phyloP scores from a whole-genome alignment of 116 monocot genomes.

The Iris pallida region DNA sequence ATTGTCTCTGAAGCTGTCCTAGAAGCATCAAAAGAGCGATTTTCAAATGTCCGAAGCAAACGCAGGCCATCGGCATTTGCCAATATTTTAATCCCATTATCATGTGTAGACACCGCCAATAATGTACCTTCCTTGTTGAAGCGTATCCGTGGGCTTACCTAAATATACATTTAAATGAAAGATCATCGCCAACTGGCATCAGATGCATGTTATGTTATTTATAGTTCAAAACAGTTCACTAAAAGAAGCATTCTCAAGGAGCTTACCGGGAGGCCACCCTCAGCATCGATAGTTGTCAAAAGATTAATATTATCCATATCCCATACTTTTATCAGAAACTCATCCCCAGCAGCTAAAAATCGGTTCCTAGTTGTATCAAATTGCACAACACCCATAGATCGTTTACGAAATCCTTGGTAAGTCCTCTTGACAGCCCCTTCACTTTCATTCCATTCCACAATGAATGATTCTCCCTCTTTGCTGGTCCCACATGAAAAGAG shows the following conservation, averaged over 20 bases:
- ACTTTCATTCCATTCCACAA: constrained; percentile 78
- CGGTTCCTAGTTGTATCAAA: constrained; percentile 82
- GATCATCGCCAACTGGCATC: neutral
- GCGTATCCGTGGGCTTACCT: constrained; percentile 74
- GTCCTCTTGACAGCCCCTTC: constrained; percentile 68
- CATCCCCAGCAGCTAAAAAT: constrained; percentile 88
- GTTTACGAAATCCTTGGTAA: constrained; percentile 68
- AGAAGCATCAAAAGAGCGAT: constrained; percentile 52
- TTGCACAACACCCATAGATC: constrained; percentile 77
- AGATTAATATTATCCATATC: constrained; percentile 80
- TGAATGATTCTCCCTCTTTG: constrained; percentile 62
- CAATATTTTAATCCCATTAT: constrained; percentile 83
- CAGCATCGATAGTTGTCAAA: constrained; percentile 74
- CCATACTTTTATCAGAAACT: constrained; percentile 76
- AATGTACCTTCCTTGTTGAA: constrained; percentile 79
- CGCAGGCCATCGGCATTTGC: constrained; percentile 80
- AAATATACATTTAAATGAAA: constrained; percentile 1
- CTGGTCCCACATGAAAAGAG: constrained; percentile 79
- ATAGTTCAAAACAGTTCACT: neutral
- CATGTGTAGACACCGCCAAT: constrained; percentile 70
- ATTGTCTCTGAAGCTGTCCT: constrained; percentile 34
- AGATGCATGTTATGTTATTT: neutral
- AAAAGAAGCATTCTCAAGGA: neutral
- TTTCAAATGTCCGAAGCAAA: constrained; percentile 61
- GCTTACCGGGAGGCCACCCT: constrained; percentile 72